Base-by-base conservation (phyloP, 257 asterid genomes). In the Nemophila menziesii region DNA sequence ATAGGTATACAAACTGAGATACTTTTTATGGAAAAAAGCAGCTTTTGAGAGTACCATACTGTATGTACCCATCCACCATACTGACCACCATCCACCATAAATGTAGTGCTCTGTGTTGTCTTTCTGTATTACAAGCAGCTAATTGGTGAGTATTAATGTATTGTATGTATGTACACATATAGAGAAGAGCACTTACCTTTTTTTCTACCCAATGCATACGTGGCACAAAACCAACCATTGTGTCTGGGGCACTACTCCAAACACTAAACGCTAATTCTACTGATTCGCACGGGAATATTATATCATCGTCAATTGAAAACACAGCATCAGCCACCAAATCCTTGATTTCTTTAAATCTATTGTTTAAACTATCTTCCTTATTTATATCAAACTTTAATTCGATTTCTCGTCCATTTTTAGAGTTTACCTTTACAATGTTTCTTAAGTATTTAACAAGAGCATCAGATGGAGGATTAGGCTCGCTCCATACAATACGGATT, bases 201-300 rank as follows among this genome's bases (percentile, higher is more conserved):
- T 67, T 57, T 40, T 75, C 76, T 55, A 72, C 57, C 86, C 92
- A 70, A 57, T 80, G 93, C 39, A 73, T 38, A 51, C 93, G 92
- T n/a, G 93, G 95, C 50, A 84, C 95, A 62, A 84, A 84, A 34
- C 95, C 95, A 59, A 84, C 95, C 92, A 80, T 80, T 22, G 93
- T 24, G 60, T 77, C 79, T 24, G 87, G 75, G 44, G 93, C 81
- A 67, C 78, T 80, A 58, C 64, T 81, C 95, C 92, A 80, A 39
- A 72, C 85, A 54, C 44, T 66, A 58, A 80, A 84, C 56, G 84
- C 92, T 38, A 84, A 45, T 21, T 77, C 95, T 14, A 80, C 82
- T 5, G 86, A 69, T 9, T 63, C 23, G 64, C 93, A 84, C 20
- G 93, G 92, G 40, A 84, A 74, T 74, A 77, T 72, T 40, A 84